Base-by-base conservation (phyloP, 78 protist genomes). In the Dictyostelium citrinum region DNA sequence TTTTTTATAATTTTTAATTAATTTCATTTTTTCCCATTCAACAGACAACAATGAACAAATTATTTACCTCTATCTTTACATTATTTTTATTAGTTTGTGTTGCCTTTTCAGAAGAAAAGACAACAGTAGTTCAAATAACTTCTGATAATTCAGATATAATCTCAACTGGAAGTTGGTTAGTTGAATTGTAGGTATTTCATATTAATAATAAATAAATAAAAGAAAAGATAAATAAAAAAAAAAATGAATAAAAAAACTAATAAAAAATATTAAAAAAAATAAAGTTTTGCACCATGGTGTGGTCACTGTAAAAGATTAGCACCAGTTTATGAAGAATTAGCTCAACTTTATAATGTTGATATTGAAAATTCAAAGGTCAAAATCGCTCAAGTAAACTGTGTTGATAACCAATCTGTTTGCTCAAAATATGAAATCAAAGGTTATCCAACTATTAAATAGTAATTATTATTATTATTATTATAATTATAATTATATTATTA, bases 221-320 rank as follows among this genome's bases (percentile, higher is more conserved):
- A n/a, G n/a, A n/a, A n/a, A n/a, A n/a, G n/a, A n/a, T n/a, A n/a
- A 68, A 31, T 10, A 31, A 24, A 55, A 55, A 55, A 55, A 20
- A 55, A 20, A 55, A 7, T 43, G 4, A 5, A 43, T 43, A 6
- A 55, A 55, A 20, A 55, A 20, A 55, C 64, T 55, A 55, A 55
- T 1, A 20, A 20, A 20, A 20, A 55, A 55, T 20, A 55, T 1
- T 0, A 20, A 55, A 20, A 55, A 55, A 14, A 55, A 55, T 6
- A 10, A n/a, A 78, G 83, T 80, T 96, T 29, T 81, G 95, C 97
- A 2, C 97, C 98, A 37, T 96, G 98, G 98, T 97, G 98, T 88
- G 97, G 98, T 43, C 97, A 96, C 88, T 97, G 98, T 95, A 96
- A 97, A 95, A 88, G 82, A 70, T 84, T 97, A 41, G 96, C 90